These are phyloP conservation scores for Agrocybe pediades DNA, from an alignment of 768 basidiomycete species.

Conservation along the genomic window DNA sequence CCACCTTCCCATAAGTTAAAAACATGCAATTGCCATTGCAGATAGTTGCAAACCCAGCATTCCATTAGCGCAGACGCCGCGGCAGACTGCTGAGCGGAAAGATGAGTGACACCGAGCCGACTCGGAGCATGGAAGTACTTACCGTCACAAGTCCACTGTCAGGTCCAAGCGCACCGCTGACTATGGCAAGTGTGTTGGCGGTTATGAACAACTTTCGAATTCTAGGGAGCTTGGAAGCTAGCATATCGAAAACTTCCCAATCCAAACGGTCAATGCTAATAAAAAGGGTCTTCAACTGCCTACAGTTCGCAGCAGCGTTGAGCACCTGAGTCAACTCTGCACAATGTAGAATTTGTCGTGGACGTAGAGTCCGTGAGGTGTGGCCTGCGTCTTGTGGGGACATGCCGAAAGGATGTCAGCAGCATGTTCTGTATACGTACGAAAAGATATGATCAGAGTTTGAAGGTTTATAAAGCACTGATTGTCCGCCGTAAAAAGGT, in stretches of 20 bases:
- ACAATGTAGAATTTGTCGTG: constrained; percentile 38
- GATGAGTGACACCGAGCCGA: too few relatives aligned
- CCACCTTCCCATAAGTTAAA: too few relatives aligned
- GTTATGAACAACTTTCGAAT: too few relatives aligned
- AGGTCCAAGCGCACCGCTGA: too few relatives aligned
- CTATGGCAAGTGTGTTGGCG: too few relatives aligned
- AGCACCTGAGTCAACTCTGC: constrained; percentile 31
- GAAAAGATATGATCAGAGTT: constrained; percentile 43
- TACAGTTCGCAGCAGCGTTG: constrained; percentile 23
- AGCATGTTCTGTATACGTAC: constrained; percentile 33
- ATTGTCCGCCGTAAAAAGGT: constrained; percentile 26
- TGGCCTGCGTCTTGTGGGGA: constrained; percentile 30
- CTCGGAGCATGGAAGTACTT: too few relatives aligned
- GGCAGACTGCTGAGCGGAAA: too few relatives aligned
- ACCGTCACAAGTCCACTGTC: too few relatives aligned
- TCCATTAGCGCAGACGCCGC: too few relatives aligned
- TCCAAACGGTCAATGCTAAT: constrained; percentile 36
- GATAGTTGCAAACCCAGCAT: too few relatives aligned
- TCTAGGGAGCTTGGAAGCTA: constrained; percentile 30
- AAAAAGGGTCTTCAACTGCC: constrained; percentile 27
- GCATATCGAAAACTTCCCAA: constrained; percentile 32
- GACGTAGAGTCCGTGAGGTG: constrained; percentile 35
- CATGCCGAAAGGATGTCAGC: constrained; percentile 34
- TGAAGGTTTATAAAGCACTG: constrained; percentile 30
- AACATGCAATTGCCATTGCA: too few relatives aligned